Evolutionary conservation across 108 stramenopile genomes (phyloP).

Genomic region (Nitzschia sp.): DNA sequence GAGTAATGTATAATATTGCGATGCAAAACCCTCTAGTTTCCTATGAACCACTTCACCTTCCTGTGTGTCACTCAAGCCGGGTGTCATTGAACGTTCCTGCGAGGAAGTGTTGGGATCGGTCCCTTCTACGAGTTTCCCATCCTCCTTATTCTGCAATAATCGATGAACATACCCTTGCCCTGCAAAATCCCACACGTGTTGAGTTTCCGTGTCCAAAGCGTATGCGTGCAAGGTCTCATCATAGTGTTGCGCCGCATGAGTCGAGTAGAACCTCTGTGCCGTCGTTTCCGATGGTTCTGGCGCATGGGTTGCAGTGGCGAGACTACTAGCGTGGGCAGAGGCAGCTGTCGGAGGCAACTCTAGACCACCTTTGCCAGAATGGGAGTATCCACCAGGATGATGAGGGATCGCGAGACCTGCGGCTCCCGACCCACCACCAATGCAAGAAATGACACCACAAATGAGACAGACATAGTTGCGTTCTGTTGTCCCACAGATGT

Average conservation of each 20-base stretch:
- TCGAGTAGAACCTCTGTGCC: constrained; percentile 15
- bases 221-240: constrained; percentile 91
- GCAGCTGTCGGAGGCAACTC: background rate
- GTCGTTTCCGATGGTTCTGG: constrained; percentile 10
- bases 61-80: constrained; percentile 65
- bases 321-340: background rate
- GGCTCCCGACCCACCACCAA: constrained; percentile 28
- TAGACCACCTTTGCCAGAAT: background rate
- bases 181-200: constrained; percentile 95
- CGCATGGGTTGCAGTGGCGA: background rate
- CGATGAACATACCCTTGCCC: constrained; percentile 95
- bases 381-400: background rate
- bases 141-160: constrained; percentile 84
- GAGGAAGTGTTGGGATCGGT: constrained; percentile 65
- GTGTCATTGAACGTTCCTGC: constrained; percentile 58
- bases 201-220: constrained; percentile 91
- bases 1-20: constrained; percentile 84
- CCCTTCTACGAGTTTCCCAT: constrained; percentile 92
- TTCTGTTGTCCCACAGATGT: constrained; percentile 73
- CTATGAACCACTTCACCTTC: constrained; percentile 88
- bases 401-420: background rate
- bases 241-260: constrained; percentile 88
- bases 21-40: constrained; percentile 86
- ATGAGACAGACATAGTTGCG: constrained; percentile 78
- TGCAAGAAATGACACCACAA: constrained; percentile 86